Percentiles rank a stretch among this genome's conserved stretches.
These are phyloP conservation scores for Globisporangium emineosum DNA, from an alignment of 352 stramenopile genomes.

Conservation along the genomic window DNA sequence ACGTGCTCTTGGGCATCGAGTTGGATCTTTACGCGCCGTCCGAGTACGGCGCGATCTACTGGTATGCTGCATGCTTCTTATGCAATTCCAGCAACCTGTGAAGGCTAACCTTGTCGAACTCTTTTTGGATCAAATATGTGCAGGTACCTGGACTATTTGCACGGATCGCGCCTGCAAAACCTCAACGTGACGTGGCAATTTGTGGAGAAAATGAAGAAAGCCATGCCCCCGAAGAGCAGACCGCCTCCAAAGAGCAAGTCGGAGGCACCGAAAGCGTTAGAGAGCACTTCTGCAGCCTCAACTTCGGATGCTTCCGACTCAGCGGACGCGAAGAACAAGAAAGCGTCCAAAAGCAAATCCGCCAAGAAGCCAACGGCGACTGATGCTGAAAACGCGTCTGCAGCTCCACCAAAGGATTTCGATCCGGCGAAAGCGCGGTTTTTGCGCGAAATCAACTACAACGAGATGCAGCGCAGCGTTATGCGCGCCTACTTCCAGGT, in stretches of 20 bases:
- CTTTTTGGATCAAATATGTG: neutral
- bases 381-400: neutral
- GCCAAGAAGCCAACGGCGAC: slow-evolving; percentile 26
- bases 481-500: slow-evolving; percentile 83
- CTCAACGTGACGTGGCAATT: slow-evolving; percentile 79
- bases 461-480: slow-evolving; percentile 65
- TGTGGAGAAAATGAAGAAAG: slow-evolving; percentile 77
- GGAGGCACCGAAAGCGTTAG: slow-evolving; percentile 10
- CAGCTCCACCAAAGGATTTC: slow-evolving; percentile 15
- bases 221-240: slow-evolving; percentile 29
- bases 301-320: neutral
- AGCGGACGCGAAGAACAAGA: slow-evolving; percentile 9
- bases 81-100: neutral
- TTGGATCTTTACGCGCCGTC: slow-evolving; percentile 73
- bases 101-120: neutral
- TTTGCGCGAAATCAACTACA: slow-evolving; percentile 73
- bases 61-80: slow-evolving; percentile 29
- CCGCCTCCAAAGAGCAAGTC: neutral
- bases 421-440: slow-evolving; percentile 62
- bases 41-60: slow-evolving; percentile 75
- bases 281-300: neutral
- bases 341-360: slow-evolving; percentile 22
- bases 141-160: slow-evolving; percentile 85
- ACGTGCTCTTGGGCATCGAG: slow-evolving; percentile 71
- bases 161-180: slow-evolving; percentile 81